phyloP scores from a whole-genome alignment of 176 grass and related monocot species.

The Tuctoria greenei region DNA sequence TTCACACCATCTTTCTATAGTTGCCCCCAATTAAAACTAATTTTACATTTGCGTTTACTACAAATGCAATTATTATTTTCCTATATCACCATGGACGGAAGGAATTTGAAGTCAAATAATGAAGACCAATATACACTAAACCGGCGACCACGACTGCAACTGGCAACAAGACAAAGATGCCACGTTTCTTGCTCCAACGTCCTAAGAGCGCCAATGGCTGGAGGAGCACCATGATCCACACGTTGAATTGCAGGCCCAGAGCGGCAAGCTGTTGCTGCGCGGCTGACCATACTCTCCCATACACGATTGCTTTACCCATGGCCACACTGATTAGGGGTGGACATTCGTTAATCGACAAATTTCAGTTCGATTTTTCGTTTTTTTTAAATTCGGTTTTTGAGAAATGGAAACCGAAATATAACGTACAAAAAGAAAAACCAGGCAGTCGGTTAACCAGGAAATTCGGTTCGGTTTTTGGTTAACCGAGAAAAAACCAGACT shows the following conservation, averaged over 20 bases:
- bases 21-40: neutral
- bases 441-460: no score
- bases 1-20: no score
- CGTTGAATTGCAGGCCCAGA: neutral
- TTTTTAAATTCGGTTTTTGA: no score
- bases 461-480: no score
- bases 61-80: neutral
- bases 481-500: no score
- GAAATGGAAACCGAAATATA: no score
- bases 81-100: constrained; percentile 13
- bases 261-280: neutral
- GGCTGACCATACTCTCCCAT: neutral
- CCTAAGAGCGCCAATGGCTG: constrained; percentile 15
- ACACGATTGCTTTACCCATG: neutral
- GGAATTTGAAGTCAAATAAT: neutral
- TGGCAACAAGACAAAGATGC: neutral
- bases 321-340: no score
- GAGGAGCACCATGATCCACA: constrained; percentile 14
- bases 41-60: neutral
- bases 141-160: neutral
- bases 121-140: neutral
- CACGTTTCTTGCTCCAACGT: neutral
- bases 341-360: no score
- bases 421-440: no score
- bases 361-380: no score